Percentiles rank a stretch among this genome's conserved stretches.
These are phyloP conservation scores for Dendrobium chrysotoxum DNA, from an alignment of 106 monocot species.

Conservation along the genomic window DNA sequence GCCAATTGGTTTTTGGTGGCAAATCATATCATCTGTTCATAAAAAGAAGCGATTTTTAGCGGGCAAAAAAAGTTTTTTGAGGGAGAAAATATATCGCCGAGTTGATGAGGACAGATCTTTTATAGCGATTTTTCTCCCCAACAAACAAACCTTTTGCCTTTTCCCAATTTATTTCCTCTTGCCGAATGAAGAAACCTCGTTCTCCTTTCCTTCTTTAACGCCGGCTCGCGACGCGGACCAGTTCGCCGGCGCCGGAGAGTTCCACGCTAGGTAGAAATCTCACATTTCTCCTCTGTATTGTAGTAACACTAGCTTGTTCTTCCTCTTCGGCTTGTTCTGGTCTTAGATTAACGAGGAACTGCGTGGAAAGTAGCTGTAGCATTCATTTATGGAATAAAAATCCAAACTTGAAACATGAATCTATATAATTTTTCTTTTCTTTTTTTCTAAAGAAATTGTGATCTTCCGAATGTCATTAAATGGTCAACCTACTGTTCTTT, in stretches of 20 bases:
- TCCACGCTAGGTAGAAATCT: neutral
- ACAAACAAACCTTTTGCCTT: constrained; percentile 38
- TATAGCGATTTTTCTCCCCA: constrained; percentile 54
- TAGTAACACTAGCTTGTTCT: neutral
- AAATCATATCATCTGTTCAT: neutral
- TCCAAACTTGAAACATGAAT: neutral
- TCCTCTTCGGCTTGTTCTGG: neutral
- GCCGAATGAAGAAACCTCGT: neutral
- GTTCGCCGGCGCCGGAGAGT: constrained; percentile 10
- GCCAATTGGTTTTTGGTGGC: neutral
- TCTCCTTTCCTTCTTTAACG: neutral
- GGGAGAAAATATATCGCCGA: neutral
- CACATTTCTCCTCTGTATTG: neutral
- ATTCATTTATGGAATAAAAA: neutral
- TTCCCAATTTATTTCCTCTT: constrained; percentile 35
- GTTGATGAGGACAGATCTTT: constrained; percentile 49
- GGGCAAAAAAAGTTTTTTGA: neutral
- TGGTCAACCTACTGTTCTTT: neutral
- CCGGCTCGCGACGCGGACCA: neutral
- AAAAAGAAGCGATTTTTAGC: too few relatives aligned
- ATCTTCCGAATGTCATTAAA: neutral
- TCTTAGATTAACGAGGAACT: neutral
- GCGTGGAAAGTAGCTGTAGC: neutral
- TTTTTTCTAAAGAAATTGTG: neutral
- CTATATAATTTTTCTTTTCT: neutral